A percentile compares a stretch with the other conserved stretches of the same genome.
These are phyloP conservation scores for Xylaria sp. DNA, from an alignment of 2,329 filamentous ascomycete genomes.

Conservation along the genomic window DNA sequence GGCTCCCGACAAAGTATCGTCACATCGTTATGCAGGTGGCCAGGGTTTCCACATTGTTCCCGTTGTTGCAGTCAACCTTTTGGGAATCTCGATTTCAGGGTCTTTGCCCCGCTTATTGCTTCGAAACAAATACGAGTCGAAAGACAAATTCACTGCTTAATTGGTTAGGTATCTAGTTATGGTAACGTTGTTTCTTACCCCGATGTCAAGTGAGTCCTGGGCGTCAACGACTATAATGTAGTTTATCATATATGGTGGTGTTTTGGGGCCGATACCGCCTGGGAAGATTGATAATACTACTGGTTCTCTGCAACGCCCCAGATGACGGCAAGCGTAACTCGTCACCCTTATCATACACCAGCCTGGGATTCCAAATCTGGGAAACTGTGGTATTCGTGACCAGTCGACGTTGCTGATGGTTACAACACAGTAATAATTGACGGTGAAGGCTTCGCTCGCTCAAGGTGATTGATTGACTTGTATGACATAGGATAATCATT, in stretches of 20 bases:
- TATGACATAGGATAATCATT: not conserved
- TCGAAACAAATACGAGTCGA: not conserved
- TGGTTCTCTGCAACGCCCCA: slow-evolving; percentile 8
- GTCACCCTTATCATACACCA: slow-evolving; percentile 12
- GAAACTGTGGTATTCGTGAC: slow-evolving; percentile 1
- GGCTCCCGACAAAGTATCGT: slow-evolving; percentile 3
- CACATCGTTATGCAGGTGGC: slow-evolving; percentile 6
- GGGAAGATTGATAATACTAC: not conserved
- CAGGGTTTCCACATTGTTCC: slow-evolving; percentile 17
- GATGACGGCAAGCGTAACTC: slow-evolving; percentile 10
- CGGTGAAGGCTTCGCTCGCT: not conserved
- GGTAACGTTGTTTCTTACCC: not conserved
- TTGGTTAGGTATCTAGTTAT: not conserved
- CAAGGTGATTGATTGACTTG: slow-evolving; percentile 24
- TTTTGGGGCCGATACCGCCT: not conserved
- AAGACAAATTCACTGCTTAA: not conserved
- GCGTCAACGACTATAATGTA: not conserved
- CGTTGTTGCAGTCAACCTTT: slow-evolving; percentile 5
- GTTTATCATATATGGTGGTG: not conserved
- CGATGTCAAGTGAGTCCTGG: not conserved
- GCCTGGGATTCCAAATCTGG: slow-evolving; percentile 17
- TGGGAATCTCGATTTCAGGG: slow-evolving; percentile 17
- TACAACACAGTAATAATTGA: slow-evolving; percentile 6
- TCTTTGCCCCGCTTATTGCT: slow-evolving; percentile 11
- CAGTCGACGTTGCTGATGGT: slow-evolving; percentile 3